A percentile compares a stretch with the other conserved stretches of the same genome.
Conservation (phyloP, 768 basidiomycete genomes). For the Naematelia encephala region DNA sequence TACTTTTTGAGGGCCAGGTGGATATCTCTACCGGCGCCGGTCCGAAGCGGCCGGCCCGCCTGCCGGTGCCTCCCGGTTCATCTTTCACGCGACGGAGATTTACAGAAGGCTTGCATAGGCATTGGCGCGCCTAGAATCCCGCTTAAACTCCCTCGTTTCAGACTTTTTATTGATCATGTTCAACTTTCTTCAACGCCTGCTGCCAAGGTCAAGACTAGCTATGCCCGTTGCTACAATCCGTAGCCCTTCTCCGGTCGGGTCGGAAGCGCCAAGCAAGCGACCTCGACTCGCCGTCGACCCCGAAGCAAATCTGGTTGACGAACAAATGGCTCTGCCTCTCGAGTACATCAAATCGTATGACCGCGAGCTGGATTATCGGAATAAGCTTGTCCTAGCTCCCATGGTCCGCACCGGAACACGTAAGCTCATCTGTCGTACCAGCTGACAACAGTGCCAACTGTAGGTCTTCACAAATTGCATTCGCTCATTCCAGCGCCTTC, state of each 20-base stretch:
- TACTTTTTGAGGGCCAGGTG: not conserved
- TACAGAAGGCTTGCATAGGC: not conserved
- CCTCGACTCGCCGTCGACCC: not conserved
- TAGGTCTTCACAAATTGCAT: slow-evolving; percentile 7
- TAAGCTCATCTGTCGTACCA: slow-evolving; percentile 19
- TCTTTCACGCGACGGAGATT: not conserved
- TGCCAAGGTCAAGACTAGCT: not conserved
- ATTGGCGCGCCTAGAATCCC: not conserved
- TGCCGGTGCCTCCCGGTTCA: not conserved
- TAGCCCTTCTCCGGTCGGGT: not conserved
- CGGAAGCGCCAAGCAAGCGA: not conserved
- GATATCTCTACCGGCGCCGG: not conserved
- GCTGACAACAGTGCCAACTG: slow-evolving; percentile 65
- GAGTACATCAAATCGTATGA: slow-evolving; percentile 34
- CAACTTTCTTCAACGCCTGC: not conserved
- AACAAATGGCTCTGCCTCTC: slow-evolving; percentile 35
- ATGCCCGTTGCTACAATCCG: not conserved
- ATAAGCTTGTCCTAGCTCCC: slow-evolving; percentile 91
- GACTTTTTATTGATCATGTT: not conserved
- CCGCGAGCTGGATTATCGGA: slow-evolving; percentile 62
- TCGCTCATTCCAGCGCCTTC: slow-evolving; percentile 56
- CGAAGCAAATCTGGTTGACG: slow-evolving; percentile 25
- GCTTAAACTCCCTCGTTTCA: not conserved
- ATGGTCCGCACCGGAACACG: slow-evolving; percentile 91
- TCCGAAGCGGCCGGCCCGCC: not conserved